Base-by-base conservation (phyloP, 1,139 yeast species). In the Pichia sp. region DNA sequence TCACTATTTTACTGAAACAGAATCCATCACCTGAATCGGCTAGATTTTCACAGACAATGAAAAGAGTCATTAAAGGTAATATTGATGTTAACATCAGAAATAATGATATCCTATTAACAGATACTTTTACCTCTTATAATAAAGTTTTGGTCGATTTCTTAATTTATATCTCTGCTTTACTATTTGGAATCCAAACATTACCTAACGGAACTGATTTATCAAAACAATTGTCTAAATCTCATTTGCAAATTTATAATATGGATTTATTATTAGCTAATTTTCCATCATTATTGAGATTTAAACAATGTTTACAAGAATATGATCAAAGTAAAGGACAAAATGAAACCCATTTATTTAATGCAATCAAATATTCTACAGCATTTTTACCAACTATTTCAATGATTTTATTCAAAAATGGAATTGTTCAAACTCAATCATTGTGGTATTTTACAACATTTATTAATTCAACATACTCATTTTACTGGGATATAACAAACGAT, bases 401-500 rank as follows among this genome's bases (percentile, higher is more conserved):
- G 41, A 56, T 70, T 33, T 48, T 68, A 21, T 65, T 70, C 45
- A 69, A 56, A 46, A 26, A 48, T 30, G 50, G 51, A 2, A 27
- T 42, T 27, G 28, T 50, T 1, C 20, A 46, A 20, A 40, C 51
- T 3, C 41, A 55, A 21, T 32, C 38, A 2, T 61, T 70, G 55
- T 80, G 86, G 88, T 67, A 73, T 36, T 37, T 74, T 1, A 58
- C 70, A 1, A 69, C 77, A 14, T 60, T 80, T 5, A 51, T 85
- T 34, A 87, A 84, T 57, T 82, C 96, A 0, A 55, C 76, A 1
- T 91, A 84, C 59, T 75, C 95, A 16, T 84, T 85, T 50, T 65
- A 78, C 41, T 91, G 98, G 98, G 98, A 91, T 60, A 63, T 89
- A 19, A 72, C 74, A 39, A 77, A 78, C 72, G 98, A 91, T 64